Evolutionary conservation across 2,329 filamentous ascomycete genomes (phyloP), one percentile per base, ranked within the genome.

Genomic region (Pestalotiopsis sp.): DNA sequence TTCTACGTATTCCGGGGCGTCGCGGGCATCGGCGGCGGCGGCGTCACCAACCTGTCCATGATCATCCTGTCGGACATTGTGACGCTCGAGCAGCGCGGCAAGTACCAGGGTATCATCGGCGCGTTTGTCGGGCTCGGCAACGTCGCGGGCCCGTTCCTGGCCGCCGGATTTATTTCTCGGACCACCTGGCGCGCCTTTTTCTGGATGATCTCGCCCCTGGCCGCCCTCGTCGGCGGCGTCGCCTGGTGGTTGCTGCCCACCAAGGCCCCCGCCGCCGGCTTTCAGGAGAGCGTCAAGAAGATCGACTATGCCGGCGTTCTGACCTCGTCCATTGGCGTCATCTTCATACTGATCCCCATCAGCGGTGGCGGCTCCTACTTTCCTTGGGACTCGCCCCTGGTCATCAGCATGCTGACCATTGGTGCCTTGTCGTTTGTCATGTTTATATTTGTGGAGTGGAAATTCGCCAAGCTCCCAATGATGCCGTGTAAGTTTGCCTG

Each of bases 341-440:
- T 91, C 11, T 81, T 91, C 13, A 72, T 92, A 2, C 80, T 92
- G 20, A 89, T 92, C 59, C 90, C 90, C 0, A 84, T 92, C 13
- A 90, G 89, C 2, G 88, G 88, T 61, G 76, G 75, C 13, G 88
- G 86, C 1, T 83, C 84, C 0, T 88, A 88, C 69, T 90, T 89
- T 70, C 76, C 81, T 3, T 89, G 87, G 87, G 73, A 81, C 36
- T 88, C 85, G 11, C 80, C 87, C 0, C 83, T 89, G 82, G 85
- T 89, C 1, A 88, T 91, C 25, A 82, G 83, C 49, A 89, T 91
- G 87, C 79, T 91, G 13, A 78, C 78, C 0, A 78, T 89, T 13
- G 87, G 87, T 17, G 77, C 77, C 0, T 73, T 83, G 23, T 83
- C 81, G 13, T 74, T 86, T 36, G 52, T 86, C 14, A 75, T 80